Base-by-base conservation (phyloP, 116 monocot species). In the Iris pallida region DNA sequence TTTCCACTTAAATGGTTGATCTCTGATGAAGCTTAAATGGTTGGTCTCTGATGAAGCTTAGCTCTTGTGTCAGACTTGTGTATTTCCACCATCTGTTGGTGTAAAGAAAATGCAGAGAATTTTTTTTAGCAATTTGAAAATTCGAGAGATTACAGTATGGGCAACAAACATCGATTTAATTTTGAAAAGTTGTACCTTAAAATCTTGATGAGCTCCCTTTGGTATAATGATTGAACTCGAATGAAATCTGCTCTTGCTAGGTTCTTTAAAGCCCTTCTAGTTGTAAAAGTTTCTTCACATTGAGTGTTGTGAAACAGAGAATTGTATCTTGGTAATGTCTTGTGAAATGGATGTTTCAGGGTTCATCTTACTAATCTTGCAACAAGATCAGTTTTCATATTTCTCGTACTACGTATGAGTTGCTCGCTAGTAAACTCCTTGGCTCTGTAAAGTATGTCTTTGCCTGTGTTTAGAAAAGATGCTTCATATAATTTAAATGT, bases 31-130 rank as follows among this genome's bases (percentile, higher is more conserved):
- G n/a, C 55, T 79, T 83, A 48, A 68, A 6, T 11, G 66, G 54
- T 64, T 83, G 83, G 47, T 78, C 71, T 58, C 79, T 44, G 41
- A 58, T 51, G 52, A 68, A 59, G 4, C 16, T 49, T 69, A 71
- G 44, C 6, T 83, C 68, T 58, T 75, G 40, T 51, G 75, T 44
- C 44, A 83, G 59, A 1, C 79, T 72, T 12, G 42, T 45, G 7
- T 68, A 42, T 53, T 44, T 79, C 83, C 83, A 83, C 83, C 83
- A 83, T 0, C 83, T 83, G 10, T 30, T 30, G 30, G 30, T 30
- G 30, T 30, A 30, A 30, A 30, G 30, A 11, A 71, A 12, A 43
- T 48, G 20, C 4, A 14, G 6, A 18, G 16, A 13, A 16, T 7
- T 30, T 30, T 30, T 30, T 30, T 30, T 30, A 30, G 30, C 30